Conservation (phyloP, 768 basidiomycete species). For the Termitomyces titanicus region DNA sequence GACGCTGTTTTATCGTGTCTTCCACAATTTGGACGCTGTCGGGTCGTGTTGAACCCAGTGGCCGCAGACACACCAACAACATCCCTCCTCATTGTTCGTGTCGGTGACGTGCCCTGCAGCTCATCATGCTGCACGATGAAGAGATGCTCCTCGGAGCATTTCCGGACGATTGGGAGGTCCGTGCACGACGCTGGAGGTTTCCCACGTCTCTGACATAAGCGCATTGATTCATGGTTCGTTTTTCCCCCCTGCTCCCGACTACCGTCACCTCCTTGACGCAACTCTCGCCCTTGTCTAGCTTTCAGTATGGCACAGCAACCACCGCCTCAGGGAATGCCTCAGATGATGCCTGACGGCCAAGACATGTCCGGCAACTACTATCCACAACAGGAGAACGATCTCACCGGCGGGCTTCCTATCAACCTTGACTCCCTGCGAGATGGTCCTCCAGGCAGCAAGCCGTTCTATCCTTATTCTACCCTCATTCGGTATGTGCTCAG, state of each 20-base stretch:
- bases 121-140: constrained; percentile 16
- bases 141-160: constrained; percentile 14
- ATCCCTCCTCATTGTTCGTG: constrained; percentile 28
- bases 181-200: constrained; percentile 51
- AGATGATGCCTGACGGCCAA: constrained; percentile 59
- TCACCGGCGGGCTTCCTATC: constrained; percentile 81
- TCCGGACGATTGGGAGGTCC: constrained; percentile 39
- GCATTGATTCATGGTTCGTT: constrained; percentile 39
- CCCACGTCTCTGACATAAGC: constrained; percentile 60
- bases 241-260: constrained; percentile 39
- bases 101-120: constrained; percentile 9
- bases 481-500: constrained; percentile 69
- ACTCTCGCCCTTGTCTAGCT: constrained; percentile 21
- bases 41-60: constrained; percentile 57
- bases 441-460: constrained; percentile 85
- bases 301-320: constrained; percentile 47
- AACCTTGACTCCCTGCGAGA: constrained; percentile 85
- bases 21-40: constrained; percentile 70
- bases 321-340: constrained; percentile 55
- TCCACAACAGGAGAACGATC: constrained; percentile 63
- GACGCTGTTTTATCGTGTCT: constrained; percentile 73
- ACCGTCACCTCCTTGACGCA: constrained; percentile 40
- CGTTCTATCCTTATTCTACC: constrained; percentile 89
- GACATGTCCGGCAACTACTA: constrained; percentile 66
- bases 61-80: constrained; percentile 49